Conservation (phyloP, 1,284 basidiomycete species). For the Quambalaria eucalypti region DNA sequence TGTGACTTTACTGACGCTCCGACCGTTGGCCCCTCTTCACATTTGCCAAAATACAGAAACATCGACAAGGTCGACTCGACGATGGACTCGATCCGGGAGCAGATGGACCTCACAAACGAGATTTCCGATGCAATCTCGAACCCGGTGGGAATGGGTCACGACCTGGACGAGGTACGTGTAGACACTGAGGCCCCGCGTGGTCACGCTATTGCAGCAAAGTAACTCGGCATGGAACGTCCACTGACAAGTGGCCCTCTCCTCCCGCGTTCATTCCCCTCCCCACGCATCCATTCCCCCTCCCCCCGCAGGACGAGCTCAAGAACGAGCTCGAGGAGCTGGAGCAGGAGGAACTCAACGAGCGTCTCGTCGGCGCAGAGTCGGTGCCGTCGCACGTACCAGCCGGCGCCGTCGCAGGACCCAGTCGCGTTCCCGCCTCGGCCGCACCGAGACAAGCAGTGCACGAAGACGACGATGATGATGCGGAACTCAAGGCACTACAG, state of each 20-base stretch:
- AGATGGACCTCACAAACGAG: constrained; percentile 88
- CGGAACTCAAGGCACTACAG: constrained; percentile 81
- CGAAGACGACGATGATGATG: constrained; percentile 85
- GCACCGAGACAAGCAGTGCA: constrained; percentile 50
- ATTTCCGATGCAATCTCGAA: constrained; percentile 88
- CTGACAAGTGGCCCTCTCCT: background rate
- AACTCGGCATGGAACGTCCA: background rate
- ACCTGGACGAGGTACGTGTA: constrained; percentile 65
- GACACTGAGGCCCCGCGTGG: constrained; percentile 3
- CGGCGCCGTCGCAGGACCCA: constrained; percentile 19
- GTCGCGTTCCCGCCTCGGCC: constrained; percentile 21
- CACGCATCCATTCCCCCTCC: background rate
- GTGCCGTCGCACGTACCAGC: constrained; percentile 71
- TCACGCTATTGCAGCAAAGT: too few relatives aligned
- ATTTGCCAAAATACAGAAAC: too few relatives aligned
- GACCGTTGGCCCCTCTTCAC: background rate
- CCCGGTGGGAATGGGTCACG: constrained; percentile 60
- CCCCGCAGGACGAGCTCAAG: constrained; percentile 65
- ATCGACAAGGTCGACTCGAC: constrained; percentile 85
- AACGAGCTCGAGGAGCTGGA: constrained; percentile 81
- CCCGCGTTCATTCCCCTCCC: constrained; percentile 46
- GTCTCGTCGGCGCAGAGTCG: constrained; percentile 77
- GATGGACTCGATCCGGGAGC: constrained; percentile 83
- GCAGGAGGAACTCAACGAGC: constrained; percentile 79
- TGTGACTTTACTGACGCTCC: constrained; percentile 1